Evolutionary conservation across 176 grass and related monocot genomes (phyloP).

Genomic region (Juncus effusus): DNA sequence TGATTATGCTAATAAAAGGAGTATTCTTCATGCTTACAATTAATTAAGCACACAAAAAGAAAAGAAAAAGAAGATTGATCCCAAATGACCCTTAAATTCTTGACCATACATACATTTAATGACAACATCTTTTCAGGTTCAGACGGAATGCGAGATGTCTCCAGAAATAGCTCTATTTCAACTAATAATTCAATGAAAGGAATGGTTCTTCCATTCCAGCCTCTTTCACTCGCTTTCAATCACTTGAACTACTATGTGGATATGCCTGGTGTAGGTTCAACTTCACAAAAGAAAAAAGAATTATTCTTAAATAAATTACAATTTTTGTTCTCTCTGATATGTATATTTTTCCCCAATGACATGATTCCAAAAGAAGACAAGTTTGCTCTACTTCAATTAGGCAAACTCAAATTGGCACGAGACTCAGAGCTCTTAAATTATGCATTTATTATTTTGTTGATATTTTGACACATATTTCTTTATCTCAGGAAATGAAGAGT

Average conservation of each 20-base stretch:
- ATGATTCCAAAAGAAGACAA: too few species aligned
- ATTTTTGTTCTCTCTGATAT: too few species aligned
- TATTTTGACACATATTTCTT: neutral
- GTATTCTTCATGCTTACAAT: too few species aligned
- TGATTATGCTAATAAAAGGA: too few species aligned
- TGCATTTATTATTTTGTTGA: neutral
- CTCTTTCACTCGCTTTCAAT: constrained; percentile 73
- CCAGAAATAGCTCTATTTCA: neutral
- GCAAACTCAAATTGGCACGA: too few species aligned
- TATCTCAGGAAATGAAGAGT: constrained; percentile 80
- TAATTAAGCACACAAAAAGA: too few species aligned
- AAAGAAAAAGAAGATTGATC: neutral
- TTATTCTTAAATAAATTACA: neutral
- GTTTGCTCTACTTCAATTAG: too few species aligned
- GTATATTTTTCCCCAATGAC: too few species aligned
- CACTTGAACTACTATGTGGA: constrained; percentile 83
- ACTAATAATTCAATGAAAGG: constrained; percentile 23
- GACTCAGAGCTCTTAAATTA: neutral
- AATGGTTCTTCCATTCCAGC: constrained; percentile 73
- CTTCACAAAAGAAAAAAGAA: constrained; percentile 3
- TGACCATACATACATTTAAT: constrained; percentile 4
- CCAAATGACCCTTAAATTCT: neutral
- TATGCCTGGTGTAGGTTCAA: constrained; percentile 70
- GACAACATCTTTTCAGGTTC: constrained; percentile 21
- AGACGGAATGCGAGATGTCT: neutral